Conservation (phyloP, 768 basidiomycete species). For the Auricularia heimuer region DNA sequence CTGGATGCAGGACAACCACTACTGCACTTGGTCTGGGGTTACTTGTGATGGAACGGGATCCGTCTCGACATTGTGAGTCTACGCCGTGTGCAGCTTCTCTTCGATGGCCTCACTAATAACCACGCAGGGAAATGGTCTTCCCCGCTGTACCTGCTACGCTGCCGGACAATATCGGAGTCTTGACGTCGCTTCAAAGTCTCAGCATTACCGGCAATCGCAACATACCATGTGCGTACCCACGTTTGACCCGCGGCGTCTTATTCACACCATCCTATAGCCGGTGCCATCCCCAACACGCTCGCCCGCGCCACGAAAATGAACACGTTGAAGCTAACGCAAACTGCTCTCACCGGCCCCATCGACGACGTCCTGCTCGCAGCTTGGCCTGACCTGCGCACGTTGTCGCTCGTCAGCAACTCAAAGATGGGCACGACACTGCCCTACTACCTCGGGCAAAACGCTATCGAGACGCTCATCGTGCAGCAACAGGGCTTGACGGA, state of each 20-base stretch:
- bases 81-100: background rate
- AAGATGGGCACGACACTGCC: constrained; percentile 31
- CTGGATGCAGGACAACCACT: constrained; percentile 36
- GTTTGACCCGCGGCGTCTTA: background rate
- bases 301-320: constrained; percentile 27
- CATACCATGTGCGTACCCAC: constrained; percentile 28
- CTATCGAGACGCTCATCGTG: constrained; percentile 32
- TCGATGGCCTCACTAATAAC: constrained; percentile 2
- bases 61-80: constrained; percentile 33
- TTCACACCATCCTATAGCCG: constrained; percentile 21
- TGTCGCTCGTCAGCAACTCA: constrained; percentile 32
- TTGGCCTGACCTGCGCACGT: constrained; percentile 20
- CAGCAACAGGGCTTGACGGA: background rate
- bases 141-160: constrained; percentile 38
- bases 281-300: constrained; percentile 31
- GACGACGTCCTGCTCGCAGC: constrained; percentile 23
- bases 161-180: constrained; percentile 31
- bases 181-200: constrained; percentile 30
- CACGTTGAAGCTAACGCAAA: constrained; percentile 33
- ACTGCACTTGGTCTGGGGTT: constrained; percentile 40
- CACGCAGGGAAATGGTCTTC: constrained; percentile 29
- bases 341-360: constrained; percentile 28
- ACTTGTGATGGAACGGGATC: constrained; percentile 31
- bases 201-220: constrained; percentile 31
- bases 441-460: constrained; percentile 22